Evolutionary conservation across 257 asterid species (phyloP).

Genomic region (Voacanga thouarsii): DNA sequence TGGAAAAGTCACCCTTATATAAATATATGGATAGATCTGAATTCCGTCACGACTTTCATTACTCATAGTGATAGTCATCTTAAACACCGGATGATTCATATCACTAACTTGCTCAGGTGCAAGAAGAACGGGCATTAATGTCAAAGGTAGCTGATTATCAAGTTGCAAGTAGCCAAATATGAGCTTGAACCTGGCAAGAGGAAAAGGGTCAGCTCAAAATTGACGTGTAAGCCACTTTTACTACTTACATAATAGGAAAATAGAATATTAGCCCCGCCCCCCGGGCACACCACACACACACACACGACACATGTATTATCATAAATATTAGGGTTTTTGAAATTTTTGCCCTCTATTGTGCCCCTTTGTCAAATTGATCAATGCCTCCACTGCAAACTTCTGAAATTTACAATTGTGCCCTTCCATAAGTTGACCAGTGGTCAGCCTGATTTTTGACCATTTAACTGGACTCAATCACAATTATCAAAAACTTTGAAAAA

Average conservation of each 20-base stretch:
- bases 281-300: neutral
- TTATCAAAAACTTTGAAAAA: too few relatives aligned
- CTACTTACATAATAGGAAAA: neutral
- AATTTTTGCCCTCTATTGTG: too few relatives aligned
- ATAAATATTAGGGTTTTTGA: too few relatives aligned
- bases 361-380: too few relatives aligned
- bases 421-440: too few relatives aligned
- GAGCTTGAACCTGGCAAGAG: conserved; percentile 71
- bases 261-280: neutral
- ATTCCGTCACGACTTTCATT: conserved; percentile 77
- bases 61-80: conserved; percentile 79
- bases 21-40: conserved; percentile 85
- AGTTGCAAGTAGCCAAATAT: conserved; percentile 85
- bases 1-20: conserved; percentile 59
- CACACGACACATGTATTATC: neutral
- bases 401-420: too few relatives aligned
- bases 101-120: conserved; percentile 87
- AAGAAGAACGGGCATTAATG: conserved; percentile 88
- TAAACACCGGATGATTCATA: conserved; percentile 80
- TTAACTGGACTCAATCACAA: too few relatives aligned
- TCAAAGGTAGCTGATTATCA: conserved; percentile 93
- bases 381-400: too few relatives aligned
- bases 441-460: too few relatives aligned
- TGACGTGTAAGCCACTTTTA: neutral
- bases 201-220: neutral